Evolutionary conservation across 1,284 basidiomycete genomes (phyloP).

Genomic region (Cryptococcus sp.): DNA sequence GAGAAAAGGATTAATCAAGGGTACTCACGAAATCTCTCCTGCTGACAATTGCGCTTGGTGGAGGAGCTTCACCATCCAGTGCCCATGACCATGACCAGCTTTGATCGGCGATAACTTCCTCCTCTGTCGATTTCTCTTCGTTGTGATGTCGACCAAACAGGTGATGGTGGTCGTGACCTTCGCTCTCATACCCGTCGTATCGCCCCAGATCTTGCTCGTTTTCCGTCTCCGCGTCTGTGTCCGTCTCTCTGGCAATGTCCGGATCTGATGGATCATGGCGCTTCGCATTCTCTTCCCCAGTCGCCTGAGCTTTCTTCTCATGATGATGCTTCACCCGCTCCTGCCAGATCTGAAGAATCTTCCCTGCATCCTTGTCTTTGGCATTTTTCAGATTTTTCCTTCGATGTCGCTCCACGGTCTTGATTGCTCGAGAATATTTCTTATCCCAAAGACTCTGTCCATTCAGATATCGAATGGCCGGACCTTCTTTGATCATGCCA

Average conservation of each 20-base stretch:
- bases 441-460: conserved; percentile 47
- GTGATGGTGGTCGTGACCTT: background rate
- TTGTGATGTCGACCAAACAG: background rate
- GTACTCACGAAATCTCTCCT: conserved; percentile 43
- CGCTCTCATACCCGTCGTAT: background rate
- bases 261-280: conserved; percentile 4
- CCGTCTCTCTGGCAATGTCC: background rate
- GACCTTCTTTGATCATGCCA: conserved; percentile 52
- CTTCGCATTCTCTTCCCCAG: conserved; percentile 6
- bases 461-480: conserved; percentile 45
- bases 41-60: conserved; percentile 44
- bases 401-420: conserved; percentile 36
- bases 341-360: conserved; percentile 18
- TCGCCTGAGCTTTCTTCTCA: background rate
- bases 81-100: conserved; percentile 45
- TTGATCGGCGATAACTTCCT: conserved; percentile 18
- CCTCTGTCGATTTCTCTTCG: background rate
- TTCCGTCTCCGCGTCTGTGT: conserved; percentile 5
- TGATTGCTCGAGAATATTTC: conserved; percentile 32
- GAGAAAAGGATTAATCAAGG: background rate
- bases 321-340: background rate
- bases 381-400: conserved; percentile 37
- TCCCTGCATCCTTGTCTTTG: conserved; percentile 24
- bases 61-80: conserved; percentile 44
- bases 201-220: background rate